Percentiles rank a stretch among this genome's conserved stretches.
phyloP scores from a whole-genome alignment of 2,329 filamentous ascomycete genomes.

The Epichloe uncinata region DNA sequence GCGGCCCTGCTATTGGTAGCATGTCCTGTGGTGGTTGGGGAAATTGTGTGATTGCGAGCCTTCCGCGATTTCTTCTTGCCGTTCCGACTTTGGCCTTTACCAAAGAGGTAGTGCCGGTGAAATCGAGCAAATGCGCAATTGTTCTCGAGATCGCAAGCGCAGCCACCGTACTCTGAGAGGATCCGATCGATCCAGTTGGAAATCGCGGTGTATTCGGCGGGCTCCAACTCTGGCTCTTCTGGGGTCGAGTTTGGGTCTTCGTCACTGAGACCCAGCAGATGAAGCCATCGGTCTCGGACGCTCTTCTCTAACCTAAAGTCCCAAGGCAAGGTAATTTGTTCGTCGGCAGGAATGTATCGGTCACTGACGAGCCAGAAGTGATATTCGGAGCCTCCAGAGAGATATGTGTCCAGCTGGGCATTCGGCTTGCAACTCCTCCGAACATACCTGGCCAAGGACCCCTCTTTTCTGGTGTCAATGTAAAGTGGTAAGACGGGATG shows the following conservation, averaged over 20 bases:
- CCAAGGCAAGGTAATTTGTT: conserved; percentile 53
- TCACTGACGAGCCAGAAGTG: conserved; percentile 90
- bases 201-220: conserved; percentile 46
- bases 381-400: conserved; percentile 66
- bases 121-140: conserved; percentile 53
- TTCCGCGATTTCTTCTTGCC: conserved; percentile 41
- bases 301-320: conserved; percentile 51
- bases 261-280: conserved; percentile 48
- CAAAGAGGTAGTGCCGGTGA: conserved; percentile 40
- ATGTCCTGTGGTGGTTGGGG: conserved; percentile 48
- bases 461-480: conserved; percentile 82
- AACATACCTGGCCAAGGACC: conserved; percentile 77
- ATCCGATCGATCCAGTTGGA: conserved; percentile 54
- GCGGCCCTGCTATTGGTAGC: conserved; percentile 49
- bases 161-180: conserved; percentile 66
- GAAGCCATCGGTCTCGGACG: conserved; percentile 38
- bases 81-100: conserved; percentile 28
- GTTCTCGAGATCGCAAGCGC: conserved; percentile 54
- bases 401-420: conserved; percentile 72
- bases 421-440: conserved; percentile 87
- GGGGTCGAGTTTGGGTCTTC: conserved; percentile 35
- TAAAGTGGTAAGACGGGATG: conserved; percentile 80
- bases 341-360: conserved; percentile 52
- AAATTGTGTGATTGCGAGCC: conserved; percentile 40
- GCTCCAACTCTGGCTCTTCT: conserved; percentile 41